Conservation (phyloP, 345 rosid genomes). For the sweet orange (Citrus sinensis) region DNA sequence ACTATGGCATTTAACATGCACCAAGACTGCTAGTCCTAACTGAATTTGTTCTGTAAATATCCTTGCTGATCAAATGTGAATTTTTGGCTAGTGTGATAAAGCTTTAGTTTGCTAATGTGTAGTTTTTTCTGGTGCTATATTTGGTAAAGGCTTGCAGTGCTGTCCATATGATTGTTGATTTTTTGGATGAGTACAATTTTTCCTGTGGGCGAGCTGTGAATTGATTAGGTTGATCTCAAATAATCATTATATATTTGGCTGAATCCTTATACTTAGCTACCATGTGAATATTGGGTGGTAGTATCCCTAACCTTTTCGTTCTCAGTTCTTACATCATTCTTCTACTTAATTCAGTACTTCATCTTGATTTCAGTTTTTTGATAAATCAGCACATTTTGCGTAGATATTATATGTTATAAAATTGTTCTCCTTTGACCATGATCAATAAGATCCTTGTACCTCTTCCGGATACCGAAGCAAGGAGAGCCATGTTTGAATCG, state of each 20-base stretch:
- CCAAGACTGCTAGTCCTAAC: neutral
- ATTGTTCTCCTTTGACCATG: constrained; percentile 32
- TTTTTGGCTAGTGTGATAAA: neutral
- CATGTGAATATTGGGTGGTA: neutral
- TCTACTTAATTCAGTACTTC: neutral
- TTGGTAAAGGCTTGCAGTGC: neutral
- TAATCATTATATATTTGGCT: neutral
- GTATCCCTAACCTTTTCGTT: neutral
- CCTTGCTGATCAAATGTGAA: neutral
- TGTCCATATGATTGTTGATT: neutral
- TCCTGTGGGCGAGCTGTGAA: neutral
- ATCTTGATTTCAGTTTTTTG: neutral
- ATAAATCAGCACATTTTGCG: neutral
- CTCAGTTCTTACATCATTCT: neutral
- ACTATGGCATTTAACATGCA: neutral
- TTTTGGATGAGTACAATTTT: neutral
- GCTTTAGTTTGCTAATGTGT: too few species aligned
- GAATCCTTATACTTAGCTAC: neutral
- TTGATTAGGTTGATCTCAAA: neutral
- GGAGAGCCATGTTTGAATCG: constrained; percentile 88
- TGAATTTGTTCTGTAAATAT: neutral
- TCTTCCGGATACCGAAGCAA: constrained; percentile 92
- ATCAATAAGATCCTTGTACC: constrained; percentile 86
- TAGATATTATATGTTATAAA: neutral
- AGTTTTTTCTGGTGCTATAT: neutral